phyloP scores from a whole-genome alignment of 129 eudicot species.

The Centrapalus pauciflorus region DNA sequence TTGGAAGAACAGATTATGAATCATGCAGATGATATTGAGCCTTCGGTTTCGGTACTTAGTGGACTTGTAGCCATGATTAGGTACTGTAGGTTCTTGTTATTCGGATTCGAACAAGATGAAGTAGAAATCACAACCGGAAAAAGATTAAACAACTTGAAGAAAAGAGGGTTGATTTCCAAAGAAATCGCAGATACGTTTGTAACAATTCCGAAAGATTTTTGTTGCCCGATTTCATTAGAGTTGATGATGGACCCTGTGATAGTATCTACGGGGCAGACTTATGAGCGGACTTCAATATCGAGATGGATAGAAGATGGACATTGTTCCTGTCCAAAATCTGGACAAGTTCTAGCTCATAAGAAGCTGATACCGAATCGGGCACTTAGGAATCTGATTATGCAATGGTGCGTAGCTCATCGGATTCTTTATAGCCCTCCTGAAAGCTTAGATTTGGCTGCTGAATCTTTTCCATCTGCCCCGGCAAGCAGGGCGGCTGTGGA shows the following conservation, averaged over 20 bases:
- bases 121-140: constrained; percentile 29
- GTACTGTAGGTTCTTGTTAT: constrained; percentile 62
- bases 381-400: constrained; percentile 49
- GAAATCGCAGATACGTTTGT: constrained; percentile 54
- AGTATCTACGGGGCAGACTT: constrained; percentile 69
- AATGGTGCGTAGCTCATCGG: constrained; percentile 65
- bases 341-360: constrained; percentile 50
- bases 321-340: constrained; percentile 69
- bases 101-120: constrained; percentile 65
- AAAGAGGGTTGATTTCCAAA: constrained; percentile 29
- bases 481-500: constrained; percentile 58
- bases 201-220: constrained; percentile 62
- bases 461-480: constrained; percentile 20
- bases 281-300: constrained; percentile 57
- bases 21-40: constrained; percentile 76
- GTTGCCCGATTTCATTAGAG: constrained; percentile 77
- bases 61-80: constrained; percentile 66
- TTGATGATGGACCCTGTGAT: constrained; percentile 79
- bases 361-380: constrained; percentile 60
- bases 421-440: constrained; percentile 42
- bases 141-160: constrained; percentile 30
- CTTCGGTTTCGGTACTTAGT: constrained; percentile 40
- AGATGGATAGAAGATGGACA: constrained; percentile 82
- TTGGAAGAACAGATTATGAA: constrained; percentile 69
- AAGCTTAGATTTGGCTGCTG: constrained; percentile 28